A percentile compares a stretch with the other conserved stretches of the same genome.
Conservation (phyloP, 2,329 filamentous ascomycete genomes). For the Dothiorella sarmentorum region DNA sequence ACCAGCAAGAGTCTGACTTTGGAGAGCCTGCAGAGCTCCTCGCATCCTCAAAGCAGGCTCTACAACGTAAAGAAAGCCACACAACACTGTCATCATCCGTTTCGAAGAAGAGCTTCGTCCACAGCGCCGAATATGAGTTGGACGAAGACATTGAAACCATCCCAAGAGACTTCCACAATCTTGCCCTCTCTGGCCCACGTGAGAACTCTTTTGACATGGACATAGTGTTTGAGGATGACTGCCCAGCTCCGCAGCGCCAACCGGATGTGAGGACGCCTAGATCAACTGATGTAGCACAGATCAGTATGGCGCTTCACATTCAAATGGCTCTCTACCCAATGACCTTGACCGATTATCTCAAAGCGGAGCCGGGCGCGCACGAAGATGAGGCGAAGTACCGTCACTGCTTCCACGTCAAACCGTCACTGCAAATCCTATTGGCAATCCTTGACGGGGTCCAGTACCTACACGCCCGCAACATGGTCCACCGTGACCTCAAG, state of each 20-base stretch:
- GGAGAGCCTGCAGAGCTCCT: constrained; percentile 21
- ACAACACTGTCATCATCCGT: constrained; percentile 39
- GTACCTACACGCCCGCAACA: constrained; percentile 59
- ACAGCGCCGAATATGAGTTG: constrained; percentile 34
- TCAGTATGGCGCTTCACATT: constrained; percentile 56
- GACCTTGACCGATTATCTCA: constrained; percentile 59
- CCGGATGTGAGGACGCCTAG: background rate
- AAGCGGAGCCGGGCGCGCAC: background rate
- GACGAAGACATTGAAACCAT: constrained; percentile 51
- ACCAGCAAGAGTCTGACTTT: background rate
- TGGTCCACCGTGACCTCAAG: constrained; percentile 66
- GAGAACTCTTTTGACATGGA: constrained; percentile 10
- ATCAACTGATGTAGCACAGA: background rate
- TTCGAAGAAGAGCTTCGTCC: constrained; percentile 40
- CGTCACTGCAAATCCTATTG: constrained; percentile 56
- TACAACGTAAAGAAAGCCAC: constrained; percentile 32
- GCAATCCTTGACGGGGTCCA: constrained; percentile 61
- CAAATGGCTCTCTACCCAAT: constrained; percentile 65
- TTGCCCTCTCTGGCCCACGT: background rate
- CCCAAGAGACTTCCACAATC: constrained; percentile 26
- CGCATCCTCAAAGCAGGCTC: background rate
- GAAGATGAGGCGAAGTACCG: constrained; percentile 37
- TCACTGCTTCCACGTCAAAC: constrained; percentile 61
- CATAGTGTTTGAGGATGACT: constrained; percentile 5
- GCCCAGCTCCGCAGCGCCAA: constrained; percentile 14